Evolutionary conservation across 83 land plant species (phyloP), one percentile per base, ranked within the genome.

Genomic region (Picea engelmannii): DNA sequence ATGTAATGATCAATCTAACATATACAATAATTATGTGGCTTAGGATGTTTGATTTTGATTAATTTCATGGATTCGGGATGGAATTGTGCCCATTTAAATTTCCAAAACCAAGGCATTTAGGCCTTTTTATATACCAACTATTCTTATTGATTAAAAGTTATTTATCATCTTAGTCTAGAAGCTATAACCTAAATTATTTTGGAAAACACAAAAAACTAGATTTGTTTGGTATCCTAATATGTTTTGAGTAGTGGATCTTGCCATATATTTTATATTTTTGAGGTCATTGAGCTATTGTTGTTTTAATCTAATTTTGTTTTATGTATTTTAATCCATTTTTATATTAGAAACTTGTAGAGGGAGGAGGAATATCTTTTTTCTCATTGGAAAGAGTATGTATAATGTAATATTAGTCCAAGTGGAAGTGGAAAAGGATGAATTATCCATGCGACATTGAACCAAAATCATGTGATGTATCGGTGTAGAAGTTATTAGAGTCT

Each of bases 331-430:
- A 62, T 62, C 35, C n/a, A 13, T 24, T 20, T 17, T 31, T 60
- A 24, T 61, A 61, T 61, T 62, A 6, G 17, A 55, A 76, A 76
- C 18, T 67, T 55, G 80, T 89, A 97, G 99, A 88, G 91, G 67
- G 99, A 98, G 85, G 99, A 98, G 79, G 99, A 96, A 68, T 78
- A 93, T 78, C 96, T 98, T 15, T 86, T 95, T 66, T 66, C 81
- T 80, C 96, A 99, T 99, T 98, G 99, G 99, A 94, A 84, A 81
- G 99, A 98, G 80, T 98, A 93, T 91, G 99, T 99, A 76, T 99
- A 98, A 81, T 91, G 97, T 84, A 96, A 99, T 92, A 93, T 83
- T 81, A 99, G 99, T 60, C 99, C 99, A 69, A 84, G 47, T 71
- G 92, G 80, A 58, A 61, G 79, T 52, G 16, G 65, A 35, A 77